These are phyloP conservation scores for Penicillium goetzii DNA, from an alignment of 495 filamentous ascomycete species.

Conservation along the genomic window DNA sequence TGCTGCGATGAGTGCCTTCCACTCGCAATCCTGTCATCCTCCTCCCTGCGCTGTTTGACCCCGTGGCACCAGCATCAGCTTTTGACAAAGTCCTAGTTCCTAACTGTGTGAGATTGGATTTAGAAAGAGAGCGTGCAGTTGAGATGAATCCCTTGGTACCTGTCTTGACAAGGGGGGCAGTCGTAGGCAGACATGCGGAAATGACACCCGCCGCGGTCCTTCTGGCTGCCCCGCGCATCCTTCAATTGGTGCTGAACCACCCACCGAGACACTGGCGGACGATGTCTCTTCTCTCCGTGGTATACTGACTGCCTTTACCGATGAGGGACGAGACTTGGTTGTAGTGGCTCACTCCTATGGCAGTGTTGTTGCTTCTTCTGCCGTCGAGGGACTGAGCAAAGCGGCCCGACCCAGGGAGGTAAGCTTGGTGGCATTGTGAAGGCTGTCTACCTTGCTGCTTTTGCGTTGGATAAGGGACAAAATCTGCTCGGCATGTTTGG, in stretches of 20 bases:
- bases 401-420: background rate
- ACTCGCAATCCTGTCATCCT: background rate
- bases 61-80: background rate
- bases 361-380: background rate
- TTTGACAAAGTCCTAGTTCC: background rate
- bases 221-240: background rate
- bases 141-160: slow-evolving; percentile 13
- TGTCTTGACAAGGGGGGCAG: slow-evolving; percentile 17
- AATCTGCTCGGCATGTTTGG: background rate
- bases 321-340: background rate
- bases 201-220: slow-evolving; percentile 23
- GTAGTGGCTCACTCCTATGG: background rate
- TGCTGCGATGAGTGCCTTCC: background rate
- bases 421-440: background rate
- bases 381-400: background rate
- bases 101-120: slow-evolving; percentile 7
- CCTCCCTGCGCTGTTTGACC: background rate
- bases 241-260: background rate
- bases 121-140: slow-evolving; percentile 1
- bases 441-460: background rate
- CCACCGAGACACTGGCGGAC: background rate
- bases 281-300: background rate
- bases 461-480: background rate
- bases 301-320: background rate
- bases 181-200: slow-evolving; percentile 30